Base-by-base conservation (phyloP, 208 protist species). In the Leishmania gerbilli region DNA sequence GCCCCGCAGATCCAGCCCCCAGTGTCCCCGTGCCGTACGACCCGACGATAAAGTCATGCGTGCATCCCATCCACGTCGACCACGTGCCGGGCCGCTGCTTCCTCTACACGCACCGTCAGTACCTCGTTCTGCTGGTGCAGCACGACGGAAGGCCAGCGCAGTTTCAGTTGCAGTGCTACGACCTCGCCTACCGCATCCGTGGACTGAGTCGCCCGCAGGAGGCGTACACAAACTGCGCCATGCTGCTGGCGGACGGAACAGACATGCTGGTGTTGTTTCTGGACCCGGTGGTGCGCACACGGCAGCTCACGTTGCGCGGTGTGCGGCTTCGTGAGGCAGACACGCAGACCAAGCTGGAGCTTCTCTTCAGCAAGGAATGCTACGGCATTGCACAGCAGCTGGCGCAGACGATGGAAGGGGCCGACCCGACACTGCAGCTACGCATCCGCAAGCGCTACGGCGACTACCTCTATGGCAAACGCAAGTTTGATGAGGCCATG, bases 281-380 rank as follows among this genome's bases (percentile, higher is more conserved):
- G 13, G 93, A 98, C 65, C 80, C 89, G 37, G 72, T 67, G 9
- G 65, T 90, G 31, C 80, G 75, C 13, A 45, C 65, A 21, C 40
- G 47, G 56, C 82, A 82, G 31, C 69, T 80, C 51, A 5, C 42
- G 27, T 71, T 81, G 76, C 67, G 71, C 8, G 82, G 56, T 31
- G 76, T 88, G 74, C 87, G 87, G 69, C 82, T 99, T 27, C 84
- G 88, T 3, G 99, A 99, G 82, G 97, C 98, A 56, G 93, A 94
- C 72, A 96, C 95, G 49, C 94, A 98, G 77, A 94, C 89, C 13
- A 99, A 99, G 79, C 79, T 99, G 13, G 97, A 99, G 65, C 92
- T 98, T 53, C 92, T 99, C 15, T 99, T 99, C 83, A 91, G 93
- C 75, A 99, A 98, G 87, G 96, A 99, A 83, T 91, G 97, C 40